Percentiles rank a stretch among this genome's conserved stretches.
phyloP scores from a whole-genome alignment of 371 early-diverging fungal genomes.

The Batrachochytrium dendrobatidis region DNA sequence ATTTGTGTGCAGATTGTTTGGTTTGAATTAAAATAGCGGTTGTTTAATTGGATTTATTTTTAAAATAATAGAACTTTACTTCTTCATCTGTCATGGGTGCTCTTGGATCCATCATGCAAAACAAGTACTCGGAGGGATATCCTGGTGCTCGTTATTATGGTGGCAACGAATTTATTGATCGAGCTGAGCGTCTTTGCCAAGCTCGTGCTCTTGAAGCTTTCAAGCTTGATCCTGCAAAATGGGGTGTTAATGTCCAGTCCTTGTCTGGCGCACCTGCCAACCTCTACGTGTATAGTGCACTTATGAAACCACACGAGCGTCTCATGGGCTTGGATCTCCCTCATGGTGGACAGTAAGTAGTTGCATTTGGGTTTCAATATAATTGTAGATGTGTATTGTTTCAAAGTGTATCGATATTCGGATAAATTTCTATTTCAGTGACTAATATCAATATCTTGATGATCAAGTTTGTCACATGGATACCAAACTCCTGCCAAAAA shows the following conservation, averaged over 20 bases:
- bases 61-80: conserved; percentile 99
- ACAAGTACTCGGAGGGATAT: conserved; percentile 99
- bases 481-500: conserved; percentile 97
- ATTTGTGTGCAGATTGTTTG: neutral
- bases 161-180: conserved; percentile 98
- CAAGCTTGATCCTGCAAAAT: conserved; percentile 73
- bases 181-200: conserved; percentile 92
- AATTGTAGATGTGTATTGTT: neutral
- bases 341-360: conserved; percentile 95
- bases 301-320: conserved; percentile 96
- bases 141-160: conserved; percentile 98
- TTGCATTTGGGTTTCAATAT: neutral
- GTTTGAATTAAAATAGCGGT: too few relatives aligned
- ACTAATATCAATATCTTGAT: neutral
- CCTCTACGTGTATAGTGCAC: conserved; percentile 92
- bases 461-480: conserved; percentile 89
- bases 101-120: conserved; percentile 95
- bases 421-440: neutral
- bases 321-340: conserved; percentile 98
- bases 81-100: conserved; percentile 95
- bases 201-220: conserved; percentile 94
- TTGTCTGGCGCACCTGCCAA: conserved; percentile 98
- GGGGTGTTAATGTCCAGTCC: conserved; percentile 99
- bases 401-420: neutral
- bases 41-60: too few relatives aligned